These are phyloP conservation scores for Komagataella phaffii DNA, from an alignment of 805 yeast genomes.

Conservation along the genomic window DNA sequence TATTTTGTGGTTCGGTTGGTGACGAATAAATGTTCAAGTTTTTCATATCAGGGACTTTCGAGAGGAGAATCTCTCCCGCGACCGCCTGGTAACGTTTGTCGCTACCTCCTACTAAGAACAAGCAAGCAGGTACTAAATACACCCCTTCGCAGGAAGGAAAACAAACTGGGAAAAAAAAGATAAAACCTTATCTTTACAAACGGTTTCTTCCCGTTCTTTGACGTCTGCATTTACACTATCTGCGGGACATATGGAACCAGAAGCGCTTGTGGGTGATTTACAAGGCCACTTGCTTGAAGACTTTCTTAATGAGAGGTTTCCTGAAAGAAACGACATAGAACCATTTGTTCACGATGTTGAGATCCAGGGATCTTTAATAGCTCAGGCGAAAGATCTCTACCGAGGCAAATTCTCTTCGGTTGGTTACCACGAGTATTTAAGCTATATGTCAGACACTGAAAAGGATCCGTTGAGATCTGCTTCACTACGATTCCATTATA, in stretches of 20 bases:
- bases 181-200: background rate
- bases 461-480: conserved; percentile 7
- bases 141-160: background rate
- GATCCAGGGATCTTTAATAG: background rate
- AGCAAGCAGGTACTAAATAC: background rate
- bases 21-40: background rate
- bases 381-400: background rate
- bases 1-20: no score
- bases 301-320: background rate
- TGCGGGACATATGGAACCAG: background rate
- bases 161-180: no score
- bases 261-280: background rate
- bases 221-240: background rate
- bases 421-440: background rate
- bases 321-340: background rate
- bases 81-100: background rate
- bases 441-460: background rate
- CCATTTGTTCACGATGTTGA: background rate
- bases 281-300: background rate
- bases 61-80: background rate
- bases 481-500: conserved; percentile 26
- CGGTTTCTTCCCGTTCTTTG: background rate
- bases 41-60: background rate
- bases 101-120: background rate
- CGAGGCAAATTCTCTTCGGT: background rate